A percentile compares a stretch with the other conserved stretches of the same genome.
Evolutionary conservation across 345 rosid genomes (phyloP).

Genomic region (Pugionium cornutum): DNA sequence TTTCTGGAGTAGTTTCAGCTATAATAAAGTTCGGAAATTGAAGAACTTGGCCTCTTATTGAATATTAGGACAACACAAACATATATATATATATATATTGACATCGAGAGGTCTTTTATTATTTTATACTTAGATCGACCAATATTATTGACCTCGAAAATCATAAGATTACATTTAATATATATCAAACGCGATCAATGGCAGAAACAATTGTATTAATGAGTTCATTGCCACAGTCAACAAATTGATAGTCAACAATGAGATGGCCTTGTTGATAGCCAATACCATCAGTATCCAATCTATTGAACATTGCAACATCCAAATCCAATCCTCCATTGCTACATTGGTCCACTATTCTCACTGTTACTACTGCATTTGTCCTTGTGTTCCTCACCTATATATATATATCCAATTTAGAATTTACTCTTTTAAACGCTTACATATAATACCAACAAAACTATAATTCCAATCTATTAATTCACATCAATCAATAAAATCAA

Average conservation of each 20-base stretch:
- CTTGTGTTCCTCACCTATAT: conserved; percentile 60
- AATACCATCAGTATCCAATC: conserved; percentile 49
- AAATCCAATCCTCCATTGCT: conserved; percentile 62
- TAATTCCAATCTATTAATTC: too few species aligned
- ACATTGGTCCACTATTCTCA: conserved; percentile 71
- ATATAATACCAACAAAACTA: too few species aligned
- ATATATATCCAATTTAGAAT: not conserved
- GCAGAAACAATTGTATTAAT: not conserved
- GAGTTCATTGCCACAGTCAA: conserved; percentile 12
- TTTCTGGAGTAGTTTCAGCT: too few species aligned
- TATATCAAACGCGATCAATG: not conserved
- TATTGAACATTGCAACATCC: conserved; percentile 48
- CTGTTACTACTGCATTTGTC: conserved; percentile 48
- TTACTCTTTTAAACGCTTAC: not conserved
- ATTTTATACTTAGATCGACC: too few species aligned
- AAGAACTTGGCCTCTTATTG: too few species aligned
- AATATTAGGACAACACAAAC: too few species aligned
- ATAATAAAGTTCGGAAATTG: too few species aligned
- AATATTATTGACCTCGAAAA: too few species aligned
- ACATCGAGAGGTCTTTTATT: too few species aligned
- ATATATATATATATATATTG: too few species aligned
- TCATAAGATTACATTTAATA: too few species aligned
- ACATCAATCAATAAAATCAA: too few species aligned
- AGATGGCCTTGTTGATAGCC: conserved; percentile 56
- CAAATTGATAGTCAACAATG: conserved; percentile 46